Evolutionary conservation across 345 rosid genomes (phyloP).

Genomic region (Gossypium rotundifolium): DNA sequence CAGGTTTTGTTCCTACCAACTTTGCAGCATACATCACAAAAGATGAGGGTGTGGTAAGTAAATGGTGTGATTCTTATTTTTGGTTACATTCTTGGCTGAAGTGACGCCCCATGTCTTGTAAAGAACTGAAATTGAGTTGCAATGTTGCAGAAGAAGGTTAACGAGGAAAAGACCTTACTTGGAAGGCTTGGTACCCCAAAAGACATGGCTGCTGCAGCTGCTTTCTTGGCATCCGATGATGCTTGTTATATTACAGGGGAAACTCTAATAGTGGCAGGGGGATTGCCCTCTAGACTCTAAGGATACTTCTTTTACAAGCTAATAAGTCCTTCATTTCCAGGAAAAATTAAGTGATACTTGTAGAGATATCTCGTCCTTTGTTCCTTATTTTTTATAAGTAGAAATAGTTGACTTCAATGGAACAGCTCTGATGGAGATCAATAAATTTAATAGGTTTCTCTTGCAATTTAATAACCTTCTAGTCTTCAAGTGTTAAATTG

Average conservation of each 20-base stretch:
- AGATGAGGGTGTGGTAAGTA: slow-evolving; percentile 45
- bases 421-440: not conserved
- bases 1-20: slow-evolving; percentile 88
- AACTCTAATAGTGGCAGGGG: slow-evolving; percentile 58
- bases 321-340: not conserved
- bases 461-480: not conserved
- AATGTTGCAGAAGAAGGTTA: slow-evolving; percentile 26
- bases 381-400: not conserved
- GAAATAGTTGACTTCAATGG: not conserved
- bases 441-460: not conserved
- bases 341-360: not conserved
- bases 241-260: slow-evolving; percentile 59
- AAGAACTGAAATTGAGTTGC: slow-evolving; percentile 10
- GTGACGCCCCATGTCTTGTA: not conserved
- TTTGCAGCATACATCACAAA: slow-evolving; percentile 62
- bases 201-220: slow-evolving; percentile 61
- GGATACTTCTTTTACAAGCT: not conserved
- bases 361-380: not conserved
- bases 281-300: slow-evolving; percentile 54
- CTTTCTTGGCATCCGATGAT: slow-evolving; percentile 63
- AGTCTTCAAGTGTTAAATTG: slow-evolving; percentile 3
- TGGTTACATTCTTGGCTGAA: not conserved
- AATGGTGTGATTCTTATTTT: not conserved
- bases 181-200: slow-evolving; percentile 48
- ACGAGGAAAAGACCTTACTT: slow-evolving; percentile 36